Base-by-base conservation (phyloP, 345 rosid genomes). In the Brassica rapa region DNA sequence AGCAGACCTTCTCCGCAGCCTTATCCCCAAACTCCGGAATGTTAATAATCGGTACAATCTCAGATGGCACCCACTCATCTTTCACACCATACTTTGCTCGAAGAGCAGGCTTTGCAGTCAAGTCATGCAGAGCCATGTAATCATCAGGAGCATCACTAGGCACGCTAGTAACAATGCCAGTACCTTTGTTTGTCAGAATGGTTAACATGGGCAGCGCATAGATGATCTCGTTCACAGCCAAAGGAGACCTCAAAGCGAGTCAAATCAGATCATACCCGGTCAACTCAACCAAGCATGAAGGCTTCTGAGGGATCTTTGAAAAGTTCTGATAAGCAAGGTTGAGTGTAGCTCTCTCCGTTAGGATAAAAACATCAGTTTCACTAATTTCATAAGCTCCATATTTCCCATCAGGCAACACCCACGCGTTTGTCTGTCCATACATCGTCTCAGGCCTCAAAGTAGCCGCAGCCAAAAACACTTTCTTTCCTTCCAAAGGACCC, bases 61-160 rank as follows among this genome's bases (percentile, higher is more conserved):
- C 97, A 84, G 86, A 85, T 37, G 97, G 97, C 83, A 94, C 76
- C 97, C 98, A 92, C 69, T 94, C 97, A 78, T 92, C 95, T 83
- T 87, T 87, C 85, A 94, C 90, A n/a, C 91, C 87, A 77, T 70
- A 89, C 84, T 90, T 92, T 37, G 82, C 88, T 81, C 92, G 86
- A n/a, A 92, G 67, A 78, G 90, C 97, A 69, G 92, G 95, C 79
- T 94, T 94, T 72, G 86, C 86, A 77, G 81, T 87, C 83, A 94
- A 80, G 83, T 87, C 97, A 60, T 89, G 90, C 76, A 94, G 62
- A 2, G 94, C 88, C 90, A 92, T 92, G 81, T 87, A 90, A 82
- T 94, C 97, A 79, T 94, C 97, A 23, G 98, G 98, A 37, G 98
- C 89, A 84, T 94, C 98, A 80, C 97, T 94, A 77, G 98, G 97